phyloP scores from a whole-genome alignment of 805 yeast genomes.

The Candida easanensis region DNA sequence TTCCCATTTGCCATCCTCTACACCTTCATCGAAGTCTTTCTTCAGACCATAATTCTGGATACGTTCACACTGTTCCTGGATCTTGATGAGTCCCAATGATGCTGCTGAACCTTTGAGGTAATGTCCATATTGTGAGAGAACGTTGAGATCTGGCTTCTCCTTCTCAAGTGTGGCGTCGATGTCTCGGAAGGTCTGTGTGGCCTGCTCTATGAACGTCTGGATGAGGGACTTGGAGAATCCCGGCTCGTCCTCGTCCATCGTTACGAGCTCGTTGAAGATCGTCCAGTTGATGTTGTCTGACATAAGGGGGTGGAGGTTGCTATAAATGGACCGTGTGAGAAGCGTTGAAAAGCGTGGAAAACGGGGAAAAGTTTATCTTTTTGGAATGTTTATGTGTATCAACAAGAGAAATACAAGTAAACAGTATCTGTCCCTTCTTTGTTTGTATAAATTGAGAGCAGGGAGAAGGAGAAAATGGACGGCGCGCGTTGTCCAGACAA shows the following conservation, averaged over 20 bases:
- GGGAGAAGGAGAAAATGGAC: too few relatives aligned
- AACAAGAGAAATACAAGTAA: too few relatives aligned
- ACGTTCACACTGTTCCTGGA: slow-evolving; percentile 86
- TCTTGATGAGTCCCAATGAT: slow-evolving; percentile 79
- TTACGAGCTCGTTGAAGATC: slow-evolving; percentile 80
- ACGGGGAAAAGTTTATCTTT: too few relatives aligned
- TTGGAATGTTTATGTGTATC: too few relatives aligned
- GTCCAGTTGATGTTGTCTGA: slow-evolving; percentile 82
- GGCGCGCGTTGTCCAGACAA: too few relatives aligned
- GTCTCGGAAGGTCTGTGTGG: slow-evolving; percentile 69
- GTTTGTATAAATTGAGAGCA: too few relatives aligned
- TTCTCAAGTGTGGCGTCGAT: slow-evolving; percentile 50
- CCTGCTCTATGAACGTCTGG: slow-evolving; percentile 86
- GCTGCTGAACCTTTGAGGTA: slow-evolving; percentile 95
- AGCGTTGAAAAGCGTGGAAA: too few relatives aligned
- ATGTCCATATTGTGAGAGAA: slow-evolving; percentile 79
- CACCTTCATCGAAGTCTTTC: slow-evolving; percentile 31
- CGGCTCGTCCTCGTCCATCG: slow-evolving; percentile 96
- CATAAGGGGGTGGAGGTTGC: slow-evolving; percentile 9
- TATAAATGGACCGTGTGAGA: too few relatives aligned
- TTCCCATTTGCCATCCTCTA: slow-evolving; percentile 27
- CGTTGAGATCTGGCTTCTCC: slow-evolving; percentile 39
- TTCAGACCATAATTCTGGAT: slow-evolving; percentile 82
- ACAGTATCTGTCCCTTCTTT: too few relatives aligned
- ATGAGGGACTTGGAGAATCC: slow-evolving; percentile 81